A percentile compares a stretch with the other conserved stretches of the same genome.
These are phyloP conservation scores for Letharia lupina DNA, from an alignment of 495 filamentous ascomycete genomes.

Conservation along the genomic window DNA sequence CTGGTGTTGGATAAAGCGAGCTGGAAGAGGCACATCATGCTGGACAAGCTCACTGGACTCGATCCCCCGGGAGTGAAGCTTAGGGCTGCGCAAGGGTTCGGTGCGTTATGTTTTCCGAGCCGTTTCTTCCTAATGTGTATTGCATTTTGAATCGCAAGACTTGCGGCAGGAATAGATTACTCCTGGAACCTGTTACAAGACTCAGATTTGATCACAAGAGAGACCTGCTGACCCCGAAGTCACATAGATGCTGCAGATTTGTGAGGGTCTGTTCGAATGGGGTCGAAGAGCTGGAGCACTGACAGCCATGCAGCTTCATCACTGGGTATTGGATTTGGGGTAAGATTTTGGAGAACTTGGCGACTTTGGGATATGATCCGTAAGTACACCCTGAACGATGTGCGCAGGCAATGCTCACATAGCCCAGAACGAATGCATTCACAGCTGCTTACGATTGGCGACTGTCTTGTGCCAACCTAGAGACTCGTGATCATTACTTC, in stretches of 20 bases:
- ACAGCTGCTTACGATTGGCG: conserved; percentile 97
- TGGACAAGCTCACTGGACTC: conserved; percentile 82
- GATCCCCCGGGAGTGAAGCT: conserved; percentile 91
- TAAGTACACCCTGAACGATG: conserved; percentile 5
- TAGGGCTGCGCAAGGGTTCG: conserved; percentile 91
- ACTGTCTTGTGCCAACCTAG: conserved; percentile 83
- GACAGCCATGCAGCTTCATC: conserved; percentile 33
- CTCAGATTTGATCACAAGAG: not conserved
- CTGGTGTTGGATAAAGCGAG: conserved; percentile 83
- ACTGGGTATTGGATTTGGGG: conserved; percentile 98
- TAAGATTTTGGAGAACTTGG: conserved; percentile 94
- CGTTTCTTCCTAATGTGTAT: not conserved
- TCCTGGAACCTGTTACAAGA: not conserved
- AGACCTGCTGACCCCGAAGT: not conserved
- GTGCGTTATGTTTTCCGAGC: not conserved
- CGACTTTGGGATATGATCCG: conserved; percentile 91
- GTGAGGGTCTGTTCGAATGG: conserved; percentile 50
- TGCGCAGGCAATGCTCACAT: conserved; percentile 13
- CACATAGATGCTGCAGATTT: conserved; percentile 78
- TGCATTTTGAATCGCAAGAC: not conserved
- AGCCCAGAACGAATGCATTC: conserved; percentile 64
- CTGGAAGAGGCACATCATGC: conserved; percentile 96
- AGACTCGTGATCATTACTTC: conserved; percentile 88
- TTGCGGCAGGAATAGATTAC: not conserved
- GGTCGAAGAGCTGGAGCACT: not conserved